phyloP scores from a whole-genome alignment of 1,284 basidiomycete genomes.

The Chalciporus sp. region DNA sequence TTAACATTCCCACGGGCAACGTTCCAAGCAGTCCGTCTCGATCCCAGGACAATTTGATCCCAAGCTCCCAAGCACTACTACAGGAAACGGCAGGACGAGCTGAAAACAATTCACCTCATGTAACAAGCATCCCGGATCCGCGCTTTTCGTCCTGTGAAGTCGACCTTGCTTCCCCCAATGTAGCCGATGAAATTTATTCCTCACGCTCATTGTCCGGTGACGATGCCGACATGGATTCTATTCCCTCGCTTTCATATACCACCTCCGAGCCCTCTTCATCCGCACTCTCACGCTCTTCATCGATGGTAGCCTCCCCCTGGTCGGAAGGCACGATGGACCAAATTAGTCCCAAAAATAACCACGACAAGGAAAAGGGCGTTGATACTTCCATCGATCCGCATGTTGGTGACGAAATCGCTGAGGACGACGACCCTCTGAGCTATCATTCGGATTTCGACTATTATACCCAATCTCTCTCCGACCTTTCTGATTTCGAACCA shows the following conservation, averaged over 20 bases:
- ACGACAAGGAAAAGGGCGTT: neutral
- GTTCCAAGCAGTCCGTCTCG: conserved; percentile 10
- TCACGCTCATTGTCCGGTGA: conserved; percentile 25
- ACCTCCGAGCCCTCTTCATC: conserved; percentile 34
- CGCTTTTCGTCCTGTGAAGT: conserved; percentile 14
- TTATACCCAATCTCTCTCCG: conserved; percentile 37
- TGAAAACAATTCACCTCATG: neutral
- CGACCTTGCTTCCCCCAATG: conserved; percentile 5
- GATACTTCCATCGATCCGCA: conserved; percentile 1
- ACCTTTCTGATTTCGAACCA: conserved; percentile 34
- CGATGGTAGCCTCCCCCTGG: conserved; percentile 16
- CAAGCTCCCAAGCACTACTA: neutral
- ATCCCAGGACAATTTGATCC: conserved; percentile 8
- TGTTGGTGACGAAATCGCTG: conserved; percentile 7
- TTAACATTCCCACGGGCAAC: conserved; percentile 4
- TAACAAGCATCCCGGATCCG: conserved; percentile 5
- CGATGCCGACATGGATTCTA: conserved; percentile 35
- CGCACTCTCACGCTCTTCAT: conserved; percentile 35
- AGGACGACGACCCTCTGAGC: conserved; percentile 35
- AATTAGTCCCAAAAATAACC: conserved; percentile 14
- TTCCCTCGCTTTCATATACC: conserved; percentile 35
- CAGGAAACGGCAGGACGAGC: neutral
- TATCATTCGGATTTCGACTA: conserved; percentile 41
- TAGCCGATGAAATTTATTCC: conserved; percentile 25
- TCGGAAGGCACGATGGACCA: conserved; percentile 5